Conservation (phyloP, 371 early-diverging fungal species). For the Chytridium lagenaria region DNA sequence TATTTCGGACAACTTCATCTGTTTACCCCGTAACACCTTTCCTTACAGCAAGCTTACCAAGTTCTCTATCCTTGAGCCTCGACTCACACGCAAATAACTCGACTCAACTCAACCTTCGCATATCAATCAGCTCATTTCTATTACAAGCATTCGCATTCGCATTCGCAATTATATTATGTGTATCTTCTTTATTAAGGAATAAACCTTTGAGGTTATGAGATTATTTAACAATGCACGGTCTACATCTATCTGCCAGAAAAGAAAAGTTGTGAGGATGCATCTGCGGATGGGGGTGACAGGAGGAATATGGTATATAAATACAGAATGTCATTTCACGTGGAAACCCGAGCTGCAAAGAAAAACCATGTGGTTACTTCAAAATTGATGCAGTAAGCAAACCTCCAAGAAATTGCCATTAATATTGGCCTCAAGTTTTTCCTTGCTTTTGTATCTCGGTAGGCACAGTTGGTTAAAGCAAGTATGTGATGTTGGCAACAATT, state of each 20-base stretch:
- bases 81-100: background rate
- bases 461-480: constrained; percentile 96
- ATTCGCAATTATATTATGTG: background rate
- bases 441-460: constrained; percentile 77
- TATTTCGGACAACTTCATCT: background rate
- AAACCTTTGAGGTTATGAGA: background rate
- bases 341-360: constrained; percentile 32
- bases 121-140: too few species aligned
- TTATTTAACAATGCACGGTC: background rate
- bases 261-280: background rate
- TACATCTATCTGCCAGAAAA: constrained; percentile 36
- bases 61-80: background rate
- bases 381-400: constrained; percentile 25
- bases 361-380: background rate
- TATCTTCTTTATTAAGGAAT: background rate
- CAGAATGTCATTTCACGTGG: constrained; percentile 26
- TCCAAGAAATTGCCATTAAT: constrained; percentile 80
- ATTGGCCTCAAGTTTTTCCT: constrained; percentile 80
- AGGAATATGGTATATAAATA: background rate
- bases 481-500: constrained; percentile 89
- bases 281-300: background rate
- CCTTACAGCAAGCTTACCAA: constrained; percentile 11
- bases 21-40: background rate
- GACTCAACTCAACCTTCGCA: background rate
- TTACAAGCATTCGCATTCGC: background rate